These are phyloP conservation scores for Aspergillus sojae DNA, from an alignment of 2,329 filamentous ascomycete species.

Conservation along the genomic window DNA sequence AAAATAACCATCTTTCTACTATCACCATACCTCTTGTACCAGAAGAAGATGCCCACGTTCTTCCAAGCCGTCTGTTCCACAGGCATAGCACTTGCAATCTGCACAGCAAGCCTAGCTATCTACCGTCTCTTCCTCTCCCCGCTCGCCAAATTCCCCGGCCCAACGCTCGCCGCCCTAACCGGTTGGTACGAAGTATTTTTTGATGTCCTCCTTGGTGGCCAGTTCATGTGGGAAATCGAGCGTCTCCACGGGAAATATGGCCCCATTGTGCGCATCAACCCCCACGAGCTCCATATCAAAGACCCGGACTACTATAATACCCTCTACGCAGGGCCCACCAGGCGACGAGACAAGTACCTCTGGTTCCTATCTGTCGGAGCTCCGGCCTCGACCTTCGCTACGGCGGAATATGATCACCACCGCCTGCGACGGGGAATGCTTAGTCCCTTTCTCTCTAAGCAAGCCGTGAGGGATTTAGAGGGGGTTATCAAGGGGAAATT, in stretches of 20 bases:
- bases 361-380: constrained; percentile 11
- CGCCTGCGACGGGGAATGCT: constrained; percentile 12
- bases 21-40: background rate
- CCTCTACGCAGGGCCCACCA: constrained; percentile 17
- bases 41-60: background rate
- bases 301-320: constrained; percentile 17
- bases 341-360: constrained; percentile 17
- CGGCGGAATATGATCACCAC: constrained; percentile 4
- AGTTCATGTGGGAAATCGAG: constrained; percentile 10
- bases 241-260: constrained; percentile 5
- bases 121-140: constrained; percentile 9
- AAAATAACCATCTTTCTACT: background rate
- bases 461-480: constrained; percentile 9
- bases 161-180: constrained; percentile 6
- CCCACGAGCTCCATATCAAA: constrained; percentile 8
- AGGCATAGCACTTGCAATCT: background rate
- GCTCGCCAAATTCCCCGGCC: constrained; percentile 8
- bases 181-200: constrained; percentile 9
- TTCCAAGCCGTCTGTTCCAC: background rate
- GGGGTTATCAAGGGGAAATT: constrained; percentile 13
- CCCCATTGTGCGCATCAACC: constrained; percentile 7
- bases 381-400: constrained; percentile 14
- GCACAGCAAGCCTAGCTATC: background rate
- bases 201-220: constrained; percentile 1
- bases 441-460: constrained; percentile 15